phyloP scores from a whole-genome alignment of 73 alveolate species.

The Symbiodinium pilosum region DNA sequence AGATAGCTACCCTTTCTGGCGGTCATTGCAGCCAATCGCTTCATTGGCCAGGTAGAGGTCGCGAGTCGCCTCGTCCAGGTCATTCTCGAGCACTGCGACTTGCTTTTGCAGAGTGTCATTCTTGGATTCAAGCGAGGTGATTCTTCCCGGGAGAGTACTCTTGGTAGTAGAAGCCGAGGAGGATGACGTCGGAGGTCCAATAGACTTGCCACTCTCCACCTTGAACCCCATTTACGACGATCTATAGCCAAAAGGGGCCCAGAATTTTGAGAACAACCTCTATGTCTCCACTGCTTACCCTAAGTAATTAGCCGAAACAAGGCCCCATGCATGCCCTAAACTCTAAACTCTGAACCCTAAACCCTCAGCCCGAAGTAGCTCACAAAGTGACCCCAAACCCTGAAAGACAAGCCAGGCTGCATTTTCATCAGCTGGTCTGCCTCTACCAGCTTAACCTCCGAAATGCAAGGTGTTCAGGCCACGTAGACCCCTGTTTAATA shows the following conservation, averaged over 20 bases:
- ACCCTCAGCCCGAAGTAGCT: background rate
- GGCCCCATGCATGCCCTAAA: background rate
- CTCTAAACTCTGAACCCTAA: background rate
- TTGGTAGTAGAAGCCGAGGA: background rate
- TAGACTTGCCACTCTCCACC: background rate
- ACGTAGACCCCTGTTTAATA: too few species aligned
- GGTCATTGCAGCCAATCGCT: background rate
- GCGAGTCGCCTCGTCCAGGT: background rate
- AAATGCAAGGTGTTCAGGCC: too few species aligned
- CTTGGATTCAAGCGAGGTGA: background rate
- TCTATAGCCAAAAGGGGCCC: background rate
- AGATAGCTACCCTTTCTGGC: background rate
- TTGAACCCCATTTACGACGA: background rate
- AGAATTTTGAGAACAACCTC: too few species aligned
- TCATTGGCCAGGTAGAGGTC: background rate
- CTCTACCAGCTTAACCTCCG: conserved; percentile 64
- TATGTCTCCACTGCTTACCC: too few species aligned
- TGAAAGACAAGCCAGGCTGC: background rate
- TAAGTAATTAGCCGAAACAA: background rate
- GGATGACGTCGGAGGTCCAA: too few species aligned
- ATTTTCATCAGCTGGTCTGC: conserved; percentile 91
- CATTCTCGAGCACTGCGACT: background rate
- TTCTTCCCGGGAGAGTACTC: background rate
- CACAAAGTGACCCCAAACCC: background rate
- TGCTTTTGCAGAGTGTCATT: background rate